A percentile compares a stretch with the other conserved stretches of the same genome.
These are phyloP conservation scores for Histomonas meleagridis DNA, from an alignment of 208 protist genomes.

Conservation along the genomic window DNA sequence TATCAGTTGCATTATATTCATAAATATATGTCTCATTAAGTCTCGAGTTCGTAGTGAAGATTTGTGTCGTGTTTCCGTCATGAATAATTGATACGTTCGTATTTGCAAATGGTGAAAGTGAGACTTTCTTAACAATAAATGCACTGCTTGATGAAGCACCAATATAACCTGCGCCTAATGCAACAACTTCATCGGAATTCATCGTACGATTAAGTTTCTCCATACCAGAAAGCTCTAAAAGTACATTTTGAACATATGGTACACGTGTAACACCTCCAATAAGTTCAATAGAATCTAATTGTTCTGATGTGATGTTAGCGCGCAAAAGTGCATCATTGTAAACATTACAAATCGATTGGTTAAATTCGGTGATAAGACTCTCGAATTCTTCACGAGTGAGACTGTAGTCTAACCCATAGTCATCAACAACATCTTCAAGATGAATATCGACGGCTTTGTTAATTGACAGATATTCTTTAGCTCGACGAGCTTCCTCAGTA, in stretches of 20 bases:
- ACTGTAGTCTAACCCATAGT: not conserved
- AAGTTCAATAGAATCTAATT: not conserved
- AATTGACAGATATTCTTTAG: not conserved
- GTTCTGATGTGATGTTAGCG: not conserved
- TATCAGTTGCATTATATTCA: not conserved
- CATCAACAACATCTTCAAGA: not conserved
- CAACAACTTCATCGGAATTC: conserved; percentile 14
- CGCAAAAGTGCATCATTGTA: not conserved
- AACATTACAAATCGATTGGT: not conserved
- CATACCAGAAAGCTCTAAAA: not conserved
- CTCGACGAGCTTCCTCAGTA: not conserved
- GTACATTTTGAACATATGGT: not conserved
- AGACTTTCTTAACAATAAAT: not conserved
- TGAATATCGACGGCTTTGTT: not conserved
- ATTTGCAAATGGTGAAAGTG: not conserved
- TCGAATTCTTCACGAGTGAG: not conserved
- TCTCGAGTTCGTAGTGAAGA: not conserved
- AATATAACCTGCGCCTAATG: not conserved
- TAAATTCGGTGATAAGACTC: not conserved
- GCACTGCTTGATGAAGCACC: not conserved
- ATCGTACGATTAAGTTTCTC: not conserved
- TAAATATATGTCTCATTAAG: not conserved
- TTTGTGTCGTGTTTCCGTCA: not conserved
- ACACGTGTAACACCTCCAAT: not conserved
- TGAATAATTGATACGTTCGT: not conserved